Evolutionary conservation across 306 rosid genomes (phyloP).

Genomic region (Mimosa pudica): DNA sequence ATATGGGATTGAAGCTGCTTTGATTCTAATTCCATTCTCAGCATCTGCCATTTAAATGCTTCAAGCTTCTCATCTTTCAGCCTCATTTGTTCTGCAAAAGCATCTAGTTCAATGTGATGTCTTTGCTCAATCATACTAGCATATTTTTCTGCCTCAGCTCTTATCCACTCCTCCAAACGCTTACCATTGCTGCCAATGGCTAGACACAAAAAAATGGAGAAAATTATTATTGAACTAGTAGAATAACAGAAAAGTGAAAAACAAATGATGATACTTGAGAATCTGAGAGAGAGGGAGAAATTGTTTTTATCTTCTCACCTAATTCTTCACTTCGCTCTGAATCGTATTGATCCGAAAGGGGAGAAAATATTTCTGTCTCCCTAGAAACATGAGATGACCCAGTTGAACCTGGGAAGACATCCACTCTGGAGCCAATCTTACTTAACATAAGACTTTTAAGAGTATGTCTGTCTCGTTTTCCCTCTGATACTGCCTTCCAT

Average conservation of each 20-base stretch:
- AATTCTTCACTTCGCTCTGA: slow-evolving; percentile 53
- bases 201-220: slow-evolving; percentile 31
- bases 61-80: slow-evolving; percentile 87
- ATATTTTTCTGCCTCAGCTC: slow-evolving; percentile 83
- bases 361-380: slow-evolving; percentile 49
- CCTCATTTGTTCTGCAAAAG: slow-evolving; percentile 87
- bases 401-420: slow-evolving; percentile 53
- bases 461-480: slow-evolving; percentile 77
- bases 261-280: not conserved
- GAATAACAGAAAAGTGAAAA: not conserved
- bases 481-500: slow-evolving; percentile 83
- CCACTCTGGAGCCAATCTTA: slow-evolving; percentile 62
- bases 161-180: slow-evolving; percentile 76
- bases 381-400: slow-evolving; percentile 54
- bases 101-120: slow-evolving; percentile 86
- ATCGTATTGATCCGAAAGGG: slow-evolving; percentile 47
- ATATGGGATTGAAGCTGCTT: slow-evolving; percentile 77
- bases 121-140: slow-evolving; percentile 70
- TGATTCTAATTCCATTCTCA: slow-evolving; percentile 79
- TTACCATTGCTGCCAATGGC: slow-evolving; percentile 64
- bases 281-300: not conserved
- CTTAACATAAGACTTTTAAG: slow-evolving; percentile 66
- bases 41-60: slow-evolving; percentile 75
- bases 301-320: slow-evolving; percentile 73
- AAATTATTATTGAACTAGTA: slow-evolving; percentile 13